These are phyloP conservation scores for Ustilago xerochloae DNA, from an alignment of 1,284 basidiomycete genomes.

Conservation along the genomic window DNA sequence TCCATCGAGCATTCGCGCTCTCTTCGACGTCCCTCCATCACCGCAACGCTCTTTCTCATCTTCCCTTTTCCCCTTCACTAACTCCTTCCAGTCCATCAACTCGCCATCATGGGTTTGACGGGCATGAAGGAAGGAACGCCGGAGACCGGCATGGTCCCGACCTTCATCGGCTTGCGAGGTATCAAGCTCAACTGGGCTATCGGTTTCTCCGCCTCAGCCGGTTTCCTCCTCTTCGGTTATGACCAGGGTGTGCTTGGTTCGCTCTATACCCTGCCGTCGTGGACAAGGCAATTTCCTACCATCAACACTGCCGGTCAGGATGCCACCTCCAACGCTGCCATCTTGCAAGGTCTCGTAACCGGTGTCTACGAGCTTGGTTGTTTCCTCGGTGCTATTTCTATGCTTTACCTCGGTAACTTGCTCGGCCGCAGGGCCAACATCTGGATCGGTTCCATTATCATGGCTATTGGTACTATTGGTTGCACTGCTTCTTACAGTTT, in stretches of 20 bases:
- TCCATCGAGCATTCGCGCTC: neutral
- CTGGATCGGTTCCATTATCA: conserved; percentile 62
- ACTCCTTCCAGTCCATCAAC: neutral
- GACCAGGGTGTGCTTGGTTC: conserved; percentile 67
- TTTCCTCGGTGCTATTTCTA: conserved; percentile 63
- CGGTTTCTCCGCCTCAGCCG: conserved; percentile 62
- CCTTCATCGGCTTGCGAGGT: conserved; percentile 55
- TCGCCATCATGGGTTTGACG: conserved; percentile 30
- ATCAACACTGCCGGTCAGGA: conserved; percentile 48
- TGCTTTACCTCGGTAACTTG: conserved; percentile 59
- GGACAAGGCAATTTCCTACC: conserved; percentile 52
- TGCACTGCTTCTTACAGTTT: conserved; percentile 55
- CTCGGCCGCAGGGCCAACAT: conserved; percentile 64
- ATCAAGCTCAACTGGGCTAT: conserved; percentile 56
- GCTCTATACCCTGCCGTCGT: conserved; percentile 60
- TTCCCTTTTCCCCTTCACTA: neutral
- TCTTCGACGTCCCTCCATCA: neutral
- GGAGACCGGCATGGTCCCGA: conserved; percentile 50
- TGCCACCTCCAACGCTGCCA: conserved; percentile 43
- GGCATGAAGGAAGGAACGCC: conserved; percentile 37
- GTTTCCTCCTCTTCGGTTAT: conserved; percentile 66
- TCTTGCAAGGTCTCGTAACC: conserved; percentile 60
- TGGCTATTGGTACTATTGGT: conserved; percentile 58
- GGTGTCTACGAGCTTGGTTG: conserved; percentile 66
- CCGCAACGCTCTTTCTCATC: neutral